Evolutionary conservation across 768 basidiomycete genomes (phyloP), one percentile per base, ranked within the genome.

Genomic region (Cyclocybe cylindracea): DNA sequence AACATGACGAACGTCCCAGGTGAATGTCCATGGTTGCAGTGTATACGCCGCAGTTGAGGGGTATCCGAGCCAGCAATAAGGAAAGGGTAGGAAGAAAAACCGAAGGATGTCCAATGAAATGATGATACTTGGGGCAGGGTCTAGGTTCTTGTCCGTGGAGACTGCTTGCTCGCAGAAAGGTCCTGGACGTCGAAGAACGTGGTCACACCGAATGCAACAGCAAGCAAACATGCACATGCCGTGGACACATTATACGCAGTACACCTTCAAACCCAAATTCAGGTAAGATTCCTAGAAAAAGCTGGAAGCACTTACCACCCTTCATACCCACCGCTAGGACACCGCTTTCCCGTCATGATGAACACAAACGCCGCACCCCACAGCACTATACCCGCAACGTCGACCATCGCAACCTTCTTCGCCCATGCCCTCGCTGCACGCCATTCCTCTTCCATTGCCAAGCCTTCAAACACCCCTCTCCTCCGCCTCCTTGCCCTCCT

Each of bases 101-200:
- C 18, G 11, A 38, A 39, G 24, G 19, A 18, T 11, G 19, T 34
- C n/a, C 18, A 14, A 33, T 31, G n/a, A 10, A 18, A 50, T 14
- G 39, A 39, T 11, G 39, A 11, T 35, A n/a, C 11, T 19, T 8
- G 32, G 35, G 44, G 24, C 24, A 24, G 24, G 24, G 24, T 24
- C 52, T 59, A 64, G 38, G 40, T 53, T 61, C 73, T 66, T 47
- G 84, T 86, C 70, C 87, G 77, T 52, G 86, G 87, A 11, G 83
- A 85, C 31, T 70, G 68, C 57, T 79, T 82, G 66, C 85, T 86
- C 16, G 76, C 72, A 55, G 78, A 71, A 33, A 87, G 59, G 65
- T 88, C 87, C 64, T 86, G 84, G 45, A 87, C 77, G 51, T 81
- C 83, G 62, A 87, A 86, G 64, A 84, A 87, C 14, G 75, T 64